Evolutionary conservation across 495 filamentous ascomycete species (phyloP).

Genomic region (Aspergillus panamensis): DNA sequence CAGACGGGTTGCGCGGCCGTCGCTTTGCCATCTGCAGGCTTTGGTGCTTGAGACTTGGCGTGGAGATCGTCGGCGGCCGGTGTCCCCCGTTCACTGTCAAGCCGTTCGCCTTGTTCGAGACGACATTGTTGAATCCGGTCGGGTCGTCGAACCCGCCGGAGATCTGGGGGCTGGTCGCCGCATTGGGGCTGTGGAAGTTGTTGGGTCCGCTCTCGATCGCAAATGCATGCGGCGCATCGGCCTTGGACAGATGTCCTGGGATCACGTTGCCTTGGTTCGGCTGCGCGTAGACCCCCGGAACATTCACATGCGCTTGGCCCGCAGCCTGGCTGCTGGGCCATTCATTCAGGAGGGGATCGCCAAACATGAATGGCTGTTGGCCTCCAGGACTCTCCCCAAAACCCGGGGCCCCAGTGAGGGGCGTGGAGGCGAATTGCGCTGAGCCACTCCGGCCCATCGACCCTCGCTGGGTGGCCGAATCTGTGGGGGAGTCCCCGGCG

Average conservation of each 20-base stretch:
- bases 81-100: slow-evolving; percentile 19
- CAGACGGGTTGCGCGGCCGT: slow-evolving; percentile 67
- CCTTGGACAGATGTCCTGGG: slow-evolving; percentile 42
- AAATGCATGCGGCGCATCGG: slow-evolving; percentile 61
- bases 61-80: slow-evolving; percentile 38
- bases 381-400: slow-evolving; percentile 45
- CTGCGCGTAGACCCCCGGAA: slow-evolving; percentile 37
- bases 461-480: slow-evolving; percentile 50
- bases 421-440: slow-evolving; percentile 44
- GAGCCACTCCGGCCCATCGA: slow-evolving; percentile 49
- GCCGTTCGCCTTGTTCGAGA: slow-evolving; percentile 31
- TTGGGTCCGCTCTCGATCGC: slow-evolving; percentile 65
- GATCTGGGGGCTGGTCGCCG: slow-evolving; percentile 48
- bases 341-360: slow-evolving; percentile 46
- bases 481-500: slow-evolving; percentile 71
- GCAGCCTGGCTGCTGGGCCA: slow-evolving; percentile 42
- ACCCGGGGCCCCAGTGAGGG: slow-evolving; percentile 27
- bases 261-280: slow-evolving; percentile 39
- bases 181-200: slow-evolving; percentile 59
- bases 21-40: slow-evolving; percentile 45
- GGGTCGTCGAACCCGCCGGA: slow-evolving; percentile 39
- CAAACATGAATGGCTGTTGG: slow-evolving; percentile 48
- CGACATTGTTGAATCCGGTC: slow-evolving; percentile 24
- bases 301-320: slow-evolving; percentile 39
- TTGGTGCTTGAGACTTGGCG: slow-evolving; percentile 46